A percentile compares a stretch with the other conserved stretches of the same genome.
These are phyloP conservation scores for Candida smagusa DNA, from an alignment of 1,139 yeast species.

Conservation along the genomic window DNA sequence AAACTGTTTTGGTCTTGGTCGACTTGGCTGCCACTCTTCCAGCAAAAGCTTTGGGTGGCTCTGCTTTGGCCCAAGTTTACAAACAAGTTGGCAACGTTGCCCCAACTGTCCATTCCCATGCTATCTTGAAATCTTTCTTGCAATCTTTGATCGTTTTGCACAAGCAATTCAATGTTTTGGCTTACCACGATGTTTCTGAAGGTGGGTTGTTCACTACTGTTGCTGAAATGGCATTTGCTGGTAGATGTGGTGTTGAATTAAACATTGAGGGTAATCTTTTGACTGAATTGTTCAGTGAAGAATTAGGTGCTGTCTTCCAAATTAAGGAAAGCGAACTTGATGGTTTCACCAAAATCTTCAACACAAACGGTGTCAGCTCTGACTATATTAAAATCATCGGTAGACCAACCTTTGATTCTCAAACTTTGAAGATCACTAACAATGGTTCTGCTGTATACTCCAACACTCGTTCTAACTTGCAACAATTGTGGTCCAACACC, in stretches of 20 bases:
- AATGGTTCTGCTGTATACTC: constrained; percentile 47
- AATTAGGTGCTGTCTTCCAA: constrained; percentile 96
- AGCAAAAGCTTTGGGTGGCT: constrained; percentile 76
- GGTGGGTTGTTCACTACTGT: constrained; percentile 91
- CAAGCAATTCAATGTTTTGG: constrained; percentile 61
- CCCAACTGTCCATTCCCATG: constrained; percentile 77
- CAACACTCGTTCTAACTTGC: constrained; percentile 66
- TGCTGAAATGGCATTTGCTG: constrained; percentile 96
- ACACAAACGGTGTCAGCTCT: constrained; percentile 52
- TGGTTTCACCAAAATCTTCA: constrained; percentile 54
- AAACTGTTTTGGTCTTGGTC: constrained; percentile 69
- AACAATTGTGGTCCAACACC: constrained; percentile 83
- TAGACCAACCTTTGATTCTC: constrained; percentile 53
- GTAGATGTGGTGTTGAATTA: constrained; percentile 70
- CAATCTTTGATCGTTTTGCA: constrained; percentile 70
- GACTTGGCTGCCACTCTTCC: constrained; percentile 63
- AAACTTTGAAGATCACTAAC: constrained; percentile 47
- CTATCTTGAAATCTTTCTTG: constrained; percentile 64
- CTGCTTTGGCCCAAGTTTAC: constrained; percentile 93
- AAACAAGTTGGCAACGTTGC: constrained; percentile 77
- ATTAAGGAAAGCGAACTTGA: constrained; percentile 52
- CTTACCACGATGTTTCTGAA: constrained; percentile 96
- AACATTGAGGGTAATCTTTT: constrained; percentile 32
- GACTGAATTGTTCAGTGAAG: constrained; percentile 81
- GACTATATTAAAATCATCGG: constrained; percentile 64